phyloP scores from a whole-genome alignment of 2,329 filamentous ascomycete genomes.

The Ceratocystis destructans region DNA sequence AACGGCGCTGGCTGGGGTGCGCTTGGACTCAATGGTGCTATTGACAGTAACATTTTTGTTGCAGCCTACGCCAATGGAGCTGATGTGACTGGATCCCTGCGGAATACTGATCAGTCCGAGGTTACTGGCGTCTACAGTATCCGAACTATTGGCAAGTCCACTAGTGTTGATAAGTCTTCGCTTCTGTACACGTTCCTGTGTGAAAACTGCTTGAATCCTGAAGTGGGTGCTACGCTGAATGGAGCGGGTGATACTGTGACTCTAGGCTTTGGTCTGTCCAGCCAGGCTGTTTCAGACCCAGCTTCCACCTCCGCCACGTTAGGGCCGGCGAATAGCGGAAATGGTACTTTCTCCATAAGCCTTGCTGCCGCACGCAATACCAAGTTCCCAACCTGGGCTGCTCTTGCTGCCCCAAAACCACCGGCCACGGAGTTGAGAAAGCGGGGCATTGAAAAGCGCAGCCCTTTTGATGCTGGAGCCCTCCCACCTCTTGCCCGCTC shows the following conservation, averaged over 20 bases:
- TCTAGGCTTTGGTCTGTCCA: constrained; percentile 29
- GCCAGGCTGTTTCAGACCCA: constrained; percentile 20
- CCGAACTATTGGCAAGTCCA: constrained; percentile 30
- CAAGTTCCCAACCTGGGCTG: constrained; percentile 21
- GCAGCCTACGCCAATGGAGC: constrained; percentile 32
- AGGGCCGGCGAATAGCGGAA: constrained; percentile 20
- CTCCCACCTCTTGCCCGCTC: not conserved
- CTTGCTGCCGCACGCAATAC: constrained; percentile 20
- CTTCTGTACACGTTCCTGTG: constrained; percentile 36
- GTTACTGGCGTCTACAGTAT: constrained; percentile 30
- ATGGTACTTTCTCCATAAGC: constrained; percentile 21
- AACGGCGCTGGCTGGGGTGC: constrained; percentile 34
- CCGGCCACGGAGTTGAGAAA: not conserved
- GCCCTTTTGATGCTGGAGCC: not conserved
- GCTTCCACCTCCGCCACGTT: constrained; percentile 19
- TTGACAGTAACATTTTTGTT: constrained; percentile 34
- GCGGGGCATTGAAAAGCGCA: not conserved
- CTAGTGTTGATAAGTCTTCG: constrained; percentile 31
- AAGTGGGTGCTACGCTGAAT: constrained; percentile 24
- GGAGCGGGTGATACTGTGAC: constrained; percentile 22
- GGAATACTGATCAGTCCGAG: constrained; percentile 33
- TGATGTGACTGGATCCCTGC: constrained; percentile 31
- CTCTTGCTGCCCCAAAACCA: constrained; percentile 16
- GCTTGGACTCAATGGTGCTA: constrained; percentile 32
- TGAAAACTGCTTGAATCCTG: constrained; percentile 26